Base-by-base conservation (phyloP, 2,329 filamentous ascomycete genomes). In the Cladophialophora bantiana region DNA sequence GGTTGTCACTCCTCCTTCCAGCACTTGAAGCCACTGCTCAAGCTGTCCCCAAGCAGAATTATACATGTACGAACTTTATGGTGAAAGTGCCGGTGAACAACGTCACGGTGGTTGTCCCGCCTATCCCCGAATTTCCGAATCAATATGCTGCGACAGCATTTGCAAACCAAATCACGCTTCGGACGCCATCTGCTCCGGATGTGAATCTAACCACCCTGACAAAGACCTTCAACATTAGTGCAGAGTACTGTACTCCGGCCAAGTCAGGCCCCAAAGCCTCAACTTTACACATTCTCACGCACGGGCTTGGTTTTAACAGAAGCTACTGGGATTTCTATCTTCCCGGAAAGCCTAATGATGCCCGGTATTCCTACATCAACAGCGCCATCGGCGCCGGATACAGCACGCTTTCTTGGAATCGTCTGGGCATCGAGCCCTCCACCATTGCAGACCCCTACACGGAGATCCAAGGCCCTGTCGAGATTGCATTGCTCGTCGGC, bases 201-300 rank as follows among this genome's bases (percentile, higher is more conserved):
- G 97, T 94, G 83, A 70, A 70, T 56, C 34, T 66, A 31, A 97
- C 97, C 80, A 97, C 91, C 76, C 97, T 94, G 86, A 38, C 94
- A 93, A n/a, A 90, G 89, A 75, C 88, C 90, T 75, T 90, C 90
- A 15, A 93, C 89, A 71, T 90, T 88, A 50, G 91, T 92, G 57
- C 60, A 34, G 69, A 71, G 35, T 69, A 68, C 34, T 71, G 69
- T 42, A 60, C 64, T 40, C 67, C 67, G 36, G 53, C 42, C 35
- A 59, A 26, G 6, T 53, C 61, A 6, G 67, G 64, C 3, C 64
- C 69, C 7, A 65, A 64, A 34, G 32, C 67, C 3, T 63, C 66
- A n/a, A 71, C 69, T 12, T 36, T 68, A n/a, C 66, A 66, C 13
- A 55, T 70, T 20, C 61, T 68, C 7, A 67, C 68, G 4, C 66